phyloP scores from a whole-genome alignment of 441 rosid genomes.

The Erodium trifolium region DNA sequence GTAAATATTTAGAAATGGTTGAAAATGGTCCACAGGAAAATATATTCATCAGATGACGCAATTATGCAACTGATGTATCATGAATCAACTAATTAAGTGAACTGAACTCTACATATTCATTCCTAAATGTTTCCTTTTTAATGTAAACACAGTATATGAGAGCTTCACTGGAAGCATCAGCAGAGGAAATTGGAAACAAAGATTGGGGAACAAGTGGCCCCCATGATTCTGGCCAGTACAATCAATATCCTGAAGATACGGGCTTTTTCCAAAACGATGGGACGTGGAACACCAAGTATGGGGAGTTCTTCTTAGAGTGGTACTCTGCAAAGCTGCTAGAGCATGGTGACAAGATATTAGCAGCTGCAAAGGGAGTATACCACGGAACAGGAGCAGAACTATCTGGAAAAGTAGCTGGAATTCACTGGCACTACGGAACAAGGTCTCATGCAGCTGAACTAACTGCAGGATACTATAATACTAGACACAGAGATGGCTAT shows the following conservation, averaged over 20 bases:
- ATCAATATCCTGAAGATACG: constrained; percentile 73
- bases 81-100: not conserved
- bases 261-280: constrained; percentile 73
- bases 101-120: not conserved
- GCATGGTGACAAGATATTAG: constrained; percentile 66
- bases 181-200: constrained; percentile 50
- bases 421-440: constrained; percentile 89
- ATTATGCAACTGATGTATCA: not conserved
- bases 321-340: constrained; percentile 62
- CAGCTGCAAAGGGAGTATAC: constrained; percentile 58
- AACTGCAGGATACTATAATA: constrained; percentile 80
- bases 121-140: constrained; percentile 18
- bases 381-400: constrained; percentile 60
- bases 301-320: constrained; percentile 81
- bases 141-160: constrained; percentile 60
- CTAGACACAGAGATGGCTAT: constrained; percentile 70
- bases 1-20: constrained; percentile 27
- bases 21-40: not conserved
- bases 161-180: constrained; percentile 71
- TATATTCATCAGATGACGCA: not conserved
- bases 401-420: constrained; percentile 81
- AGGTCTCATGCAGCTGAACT: constrained; percentile 95
- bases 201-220: constrained; percentile 81
- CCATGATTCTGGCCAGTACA: constrained; percentile 77
- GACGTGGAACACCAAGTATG: constrained; percentile 77